Evolutionary conservation across 2,329 filamentous ascomycete genomes (phyloP), one percentile per base, ranked within the genome.

Genomic region (Paecilomyces variotii): DNA sequence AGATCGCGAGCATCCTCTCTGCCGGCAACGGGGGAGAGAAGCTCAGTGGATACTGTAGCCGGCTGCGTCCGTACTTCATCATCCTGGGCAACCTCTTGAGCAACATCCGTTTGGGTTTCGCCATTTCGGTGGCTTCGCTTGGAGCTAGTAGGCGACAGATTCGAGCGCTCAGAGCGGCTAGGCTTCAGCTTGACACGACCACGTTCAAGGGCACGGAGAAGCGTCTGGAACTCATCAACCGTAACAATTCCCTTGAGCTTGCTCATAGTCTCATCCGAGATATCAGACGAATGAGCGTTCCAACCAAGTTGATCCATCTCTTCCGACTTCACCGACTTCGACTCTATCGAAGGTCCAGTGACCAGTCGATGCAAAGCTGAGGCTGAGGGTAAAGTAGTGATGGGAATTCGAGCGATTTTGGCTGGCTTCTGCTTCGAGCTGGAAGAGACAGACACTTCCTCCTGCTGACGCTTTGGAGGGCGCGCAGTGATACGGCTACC

Each of bases 231-330:
- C 55, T 75, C 72, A 12, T 73, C 69, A 6, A 45, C 12, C 0
- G 70, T 68, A 24, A 72, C 69, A 32, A 76, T 67, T 5, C 69
- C 69, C n/a, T 68, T 69, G 50, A 75, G 64, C 58, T 74, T 76
- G 58, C 65, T 70, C 65, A 72, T 70, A 1, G 70, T 67, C 54
- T 74, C 72, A 25, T 76, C 73, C 5, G 73, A 74, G 12, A 70
- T 64, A 32, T 75, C 72, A 2, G 71, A 64, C 0, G 55, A 67
- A 25, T 70, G 67, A 11, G 67, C 66, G 57, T 75, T 73, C 70
- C 70, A 74, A 14, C 69, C 70, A 4, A 73, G 63, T 54, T 67
- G 70, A 52, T 73, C 71, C 24, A 71, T 63, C 9, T 68, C 66
- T 56, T 71, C 69, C 11, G 70, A 72, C 5, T 62, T 62, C 6